Percentiles rank a stretch among this genome's conserved stretches.
phyloP scores from a whole-genome alignment of 1,139 yeast genomes.

The Diutina pseudorugosa region DNA sequence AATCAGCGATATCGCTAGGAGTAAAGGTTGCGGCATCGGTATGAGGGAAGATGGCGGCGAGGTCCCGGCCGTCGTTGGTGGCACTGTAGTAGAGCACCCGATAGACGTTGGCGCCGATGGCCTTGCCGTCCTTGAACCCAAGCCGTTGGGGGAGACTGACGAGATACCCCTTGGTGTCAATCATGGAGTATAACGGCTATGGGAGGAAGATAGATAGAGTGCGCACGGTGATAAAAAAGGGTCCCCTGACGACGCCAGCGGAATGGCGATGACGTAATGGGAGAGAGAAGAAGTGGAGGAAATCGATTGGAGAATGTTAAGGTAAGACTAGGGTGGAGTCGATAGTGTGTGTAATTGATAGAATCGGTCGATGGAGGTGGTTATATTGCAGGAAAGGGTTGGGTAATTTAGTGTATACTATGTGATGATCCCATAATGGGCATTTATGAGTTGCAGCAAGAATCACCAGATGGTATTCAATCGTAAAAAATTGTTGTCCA shows the following conservation, averaged over 20 bases:
- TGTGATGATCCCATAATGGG: too few relatives aligned
- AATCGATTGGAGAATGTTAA: too few relatives aligned
- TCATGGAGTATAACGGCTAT: neutral
- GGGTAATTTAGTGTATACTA: too few relatives aligned
- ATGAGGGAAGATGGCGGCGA: slow-evolving; percentile 5
- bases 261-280: too few relatives aligned
- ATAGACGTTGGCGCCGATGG: neutral
- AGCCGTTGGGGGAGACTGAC: neutral
- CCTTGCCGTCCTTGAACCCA: neutral
- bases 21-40: neutral
- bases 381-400: too few relatives aligned
- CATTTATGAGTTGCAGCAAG: too few relatives aligned
- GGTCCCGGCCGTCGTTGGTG: neutral
- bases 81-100: neutral
- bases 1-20: neutral
- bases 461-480: too few relatives aligned
- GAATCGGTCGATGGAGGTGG: too few relatives aligned
- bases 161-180: neutral
- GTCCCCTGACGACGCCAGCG: too few relatives aligned
- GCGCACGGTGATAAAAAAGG: neutral
- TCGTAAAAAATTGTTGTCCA: too few relatives aligned
- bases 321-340: too few relatives aligned
- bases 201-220: neutral
- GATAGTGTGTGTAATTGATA: too few relatives aligned
- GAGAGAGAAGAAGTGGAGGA: neutral